Base-by-base conservation (phyloP, 306 rosid species). In the Acacia acuminata region DNA sequence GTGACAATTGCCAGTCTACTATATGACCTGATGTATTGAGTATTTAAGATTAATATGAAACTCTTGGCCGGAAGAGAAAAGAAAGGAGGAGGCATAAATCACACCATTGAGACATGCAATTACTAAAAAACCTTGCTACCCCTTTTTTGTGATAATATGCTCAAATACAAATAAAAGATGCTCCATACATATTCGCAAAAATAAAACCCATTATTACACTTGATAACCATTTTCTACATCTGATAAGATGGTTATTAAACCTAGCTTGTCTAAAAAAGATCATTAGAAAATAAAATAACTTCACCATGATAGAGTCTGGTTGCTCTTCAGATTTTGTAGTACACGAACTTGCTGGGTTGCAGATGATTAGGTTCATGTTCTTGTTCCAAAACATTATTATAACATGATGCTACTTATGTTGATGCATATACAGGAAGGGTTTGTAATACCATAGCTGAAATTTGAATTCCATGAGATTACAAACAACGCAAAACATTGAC, bases 401-500 rank as follows among this genome's bases (percentile, higher is more conserved):
- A 0, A 17, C n/a, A 16, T 17, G n/a, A 51, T 51, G 58, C 58
- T 16, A 51, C 58, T 51, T 51, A 16, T 51, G n/a, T 48, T 73
- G 8, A 15, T 30, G 27, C 27, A 0, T 27, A 24, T 72, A 7
- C 36, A 14, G 27, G 44, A 50, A 80, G 50, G 43, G 51, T 48
- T 69, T 27, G 11, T n/a, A 53, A 76, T 58, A 51, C 68, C 70
- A 24, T 20, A 38, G 71, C 64, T 38, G 22, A 75, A 55, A 51
- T 45, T 67, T 44, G 20, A 68, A 68, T 60, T 75, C 71, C 44
- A 17, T 9, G 60, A 42, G 14, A 40, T 7, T 58, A 25, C 19
- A 60, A 47, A 63, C 61, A 30, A 36, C 51, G 55, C 63, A 61
- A 63, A 76, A 32, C 60, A 51, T 69, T 30, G 42, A 81, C 61